phyloP scores from a whole-genome alignment of 495 filamentous ascomycete genomes.

The Neurospora sp. region DNA sequence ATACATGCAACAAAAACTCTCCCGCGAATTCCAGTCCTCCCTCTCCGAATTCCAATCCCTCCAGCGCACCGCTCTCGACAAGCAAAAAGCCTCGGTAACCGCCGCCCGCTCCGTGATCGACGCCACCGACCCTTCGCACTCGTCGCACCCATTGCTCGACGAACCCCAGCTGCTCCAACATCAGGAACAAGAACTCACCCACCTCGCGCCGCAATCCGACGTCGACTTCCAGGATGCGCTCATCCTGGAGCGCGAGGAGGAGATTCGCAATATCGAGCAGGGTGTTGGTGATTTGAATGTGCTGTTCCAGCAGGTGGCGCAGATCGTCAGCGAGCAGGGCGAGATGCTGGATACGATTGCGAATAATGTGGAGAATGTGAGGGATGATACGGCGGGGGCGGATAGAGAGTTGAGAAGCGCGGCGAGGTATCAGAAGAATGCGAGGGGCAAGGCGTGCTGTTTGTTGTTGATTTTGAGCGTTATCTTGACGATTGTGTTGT shows the following conservation, averaged over 20 bases:
- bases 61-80: constrained; percentile 81
- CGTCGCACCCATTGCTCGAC: constrained; percentile 17
- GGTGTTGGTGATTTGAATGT: constrained; percentile 92
- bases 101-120: constrained; percentile 64
- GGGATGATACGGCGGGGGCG: constrained; percentile 70
- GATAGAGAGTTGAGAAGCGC: constrained; percentile 75
- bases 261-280: constrained; percentile 96
- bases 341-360: constrained; percentile 80
- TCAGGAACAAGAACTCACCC: constrained; percentile 68
- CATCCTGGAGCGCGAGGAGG: constrained; percentile 88
- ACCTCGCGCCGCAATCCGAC: constrained; percentile 83
- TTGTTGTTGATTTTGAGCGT: constrained; percentile 83
- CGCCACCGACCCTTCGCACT: constrained; percentile 7
- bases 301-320: constrained; percentile 90
- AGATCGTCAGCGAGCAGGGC: constrained; percentile 92
- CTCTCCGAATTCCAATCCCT: constrained; percentile 84
- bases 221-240: constrained; percentile 96
- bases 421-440: constrained; percentile 83
- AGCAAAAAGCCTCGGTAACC: constrained; percentile 74
- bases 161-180: constrained; percentile 46
- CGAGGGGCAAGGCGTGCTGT: constrained; percentile 84
- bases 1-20: constrained; percentile 91
- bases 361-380: constrained; percentile 73
- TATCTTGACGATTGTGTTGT: constrained; percentile 75
- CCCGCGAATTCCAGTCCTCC: constrained; percentile 77